A percentile compares a stretch with the other conserved stretches of the same genome.
Evolutionary conservation across 345 rosid species (phyloP).

Genomic region (Populus nigra): DNA sequence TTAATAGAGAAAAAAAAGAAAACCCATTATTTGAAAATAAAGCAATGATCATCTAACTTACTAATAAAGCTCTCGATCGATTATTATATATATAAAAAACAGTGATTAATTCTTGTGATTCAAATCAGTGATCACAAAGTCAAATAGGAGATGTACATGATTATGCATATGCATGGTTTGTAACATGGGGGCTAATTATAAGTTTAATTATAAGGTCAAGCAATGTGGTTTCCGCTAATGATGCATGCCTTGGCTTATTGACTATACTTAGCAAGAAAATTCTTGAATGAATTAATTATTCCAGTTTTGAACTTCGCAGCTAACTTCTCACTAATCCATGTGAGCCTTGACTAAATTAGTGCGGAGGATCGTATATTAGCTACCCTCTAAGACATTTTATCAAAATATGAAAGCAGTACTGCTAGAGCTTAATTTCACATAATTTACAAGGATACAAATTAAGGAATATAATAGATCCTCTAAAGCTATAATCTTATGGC

Average conservation of each 20-base stretch:
- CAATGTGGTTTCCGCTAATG: constrained; percentile 24
- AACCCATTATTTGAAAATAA: constrained; percentile 7
- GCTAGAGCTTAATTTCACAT: background rate
- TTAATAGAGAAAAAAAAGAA: background rate
- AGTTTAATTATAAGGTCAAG: background rate
- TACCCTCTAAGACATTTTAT: background rate
- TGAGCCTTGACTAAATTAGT: constrained; percentile 20
- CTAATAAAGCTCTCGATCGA: too few species aligned
- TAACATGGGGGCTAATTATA: constrained; percentile 1
- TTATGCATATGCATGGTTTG: background rate
- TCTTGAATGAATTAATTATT: constrained; percentile 16
- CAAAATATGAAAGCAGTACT: too few species aligned
- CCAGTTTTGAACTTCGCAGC: background rate
- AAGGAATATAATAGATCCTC: too few species aligned
- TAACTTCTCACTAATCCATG: constrained; percentile 45
- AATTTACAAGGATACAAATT: too few species aligned
- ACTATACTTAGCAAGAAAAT: background rate
- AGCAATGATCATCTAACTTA: constrained; percentile 11
- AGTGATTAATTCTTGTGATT: constrained; percentile 1
- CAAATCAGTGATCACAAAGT: constrained; percentile 36
- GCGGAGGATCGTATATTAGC: background rate
- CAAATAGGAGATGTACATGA: constrained; percentile 17
- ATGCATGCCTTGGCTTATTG: constrained; percentile 11
- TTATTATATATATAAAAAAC: too few species aligned
- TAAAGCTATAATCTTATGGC: background rate